Evolutionary conservation across 2,329 filamentous ascomycete genomes (phyloP).

Genomic region (Calonectria hongkongensis): DNA sequence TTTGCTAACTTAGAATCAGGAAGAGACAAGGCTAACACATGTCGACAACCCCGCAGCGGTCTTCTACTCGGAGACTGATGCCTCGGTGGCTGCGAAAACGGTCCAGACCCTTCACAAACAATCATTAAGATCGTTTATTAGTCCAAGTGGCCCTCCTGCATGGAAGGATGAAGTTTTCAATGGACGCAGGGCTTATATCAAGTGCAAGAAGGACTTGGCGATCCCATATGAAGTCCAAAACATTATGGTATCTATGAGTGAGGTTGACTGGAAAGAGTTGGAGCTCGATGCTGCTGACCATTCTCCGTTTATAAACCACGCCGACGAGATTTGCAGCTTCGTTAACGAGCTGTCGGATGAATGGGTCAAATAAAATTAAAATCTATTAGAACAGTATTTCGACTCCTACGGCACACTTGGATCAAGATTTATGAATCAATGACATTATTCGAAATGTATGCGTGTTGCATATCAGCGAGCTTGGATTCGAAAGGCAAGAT

Average conservation of each 20-base stretch:
- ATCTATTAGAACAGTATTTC: neutral
- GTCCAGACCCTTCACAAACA: slow-evolving; percentile 28
- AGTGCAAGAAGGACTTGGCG: slow-evolving; percentile 33
- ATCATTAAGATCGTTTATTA: slow-evolving; percentile 21
- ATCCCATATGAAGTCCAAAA: slow-evolving; percentile 32
- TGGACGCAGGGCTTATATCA: slow-evolving; percentile 37
- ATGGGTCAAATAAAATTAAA: slow-evolving; percentile 9
- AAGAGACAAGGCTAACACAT: slow-evolving; percentile 11
- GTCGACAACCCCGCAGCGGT: slow-evolving; percentile 67
- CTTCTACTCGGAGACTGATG: slow-evolving; percentile 36
- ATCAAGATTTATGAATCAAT: no score
- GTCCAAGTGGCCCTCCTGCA: slow-evolving; percentile 26
- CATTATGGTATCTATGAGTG: slow-evolving; percentile 26
- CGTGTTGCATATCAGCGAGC: no score
- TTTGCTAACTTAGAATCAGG: neutral
- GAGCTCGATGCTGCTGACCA: slow-evolving; percentile 38
- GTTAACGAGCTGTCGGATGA: slow-evolving; percentile 27
- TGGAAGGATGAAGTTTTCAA: slow-evolving; percentile 41
- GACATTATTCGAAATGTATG: no score
- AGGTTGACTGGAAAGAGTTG: slow-evolving; percentile 32
- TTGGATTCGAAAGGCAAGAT: no score
- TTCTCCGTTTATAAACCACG: slow-evolving; percentile 38
- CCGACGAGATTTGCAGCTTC: slow-evolving; percentile 23
- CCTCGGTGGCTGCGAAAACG: neutral
- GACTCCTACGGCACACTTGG: no score